These are phyloP conservation scores for Leishmania guyanensis DNA, from an alignment of 208 protist genomes.

Conservation along the genomic window DNA sequence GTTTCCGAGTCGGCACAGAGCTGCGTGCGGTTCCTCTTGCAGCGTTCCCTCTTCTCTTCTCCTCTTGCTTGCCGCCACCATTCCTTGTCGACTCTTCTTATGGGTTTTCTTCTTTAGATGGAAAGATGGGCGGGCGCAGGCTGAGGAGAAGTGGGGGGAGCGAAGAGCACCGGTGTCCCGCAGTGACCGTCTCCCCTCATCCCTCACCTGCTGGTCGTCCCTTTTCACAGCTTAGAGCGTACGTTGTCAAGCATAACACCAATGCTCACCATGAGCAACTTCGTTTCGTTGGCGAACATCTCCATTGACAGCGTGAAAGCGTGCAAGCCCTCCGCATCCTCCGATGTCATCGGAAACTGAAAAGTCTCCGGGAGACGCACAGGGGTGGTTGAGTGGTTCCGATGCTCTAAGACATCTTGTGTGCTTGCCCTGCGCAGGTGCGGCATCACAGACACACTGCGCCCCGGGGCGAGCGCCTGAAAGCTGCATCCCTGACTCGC, in stretches of 20 bases:
- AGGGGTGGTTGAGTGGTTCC: slow-evolving; percentile 5
- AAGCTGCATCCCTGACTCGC: slow-evolving; percentile 33
- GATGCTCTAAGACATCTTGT: slow-evolving; percentile 2
- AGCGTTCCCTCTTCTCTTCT: background rate
- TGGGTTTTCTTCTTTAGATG: background rate
- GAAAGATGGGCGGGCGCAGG: background rate
- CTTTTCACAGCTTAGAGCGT: slow-evolving; percentile 44
- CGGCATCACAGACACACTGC: slow-evolving; percentile 50
- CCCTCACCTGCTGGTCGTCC: background rate
- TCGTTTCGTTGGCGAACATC: slow-evolving; percentile 87
- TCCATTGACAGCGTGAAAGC: slow-evolving; percentile 74
- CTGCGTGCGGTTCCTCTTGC: background rate
- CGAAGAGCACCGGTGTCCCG: background rate
- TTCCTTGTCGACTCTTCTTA: background rate
- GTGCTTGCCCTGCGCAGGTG: slow-evolving; percentile 24
- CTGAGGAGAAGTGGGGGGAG: background rate
- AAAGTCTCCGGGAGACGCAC: slow-evolving; percentile 70
- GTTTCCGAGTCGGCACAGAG: background rate
- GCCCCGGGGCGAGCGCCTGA: slow-evolving; percentile 36
- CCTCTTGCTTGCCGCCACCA: background rate
- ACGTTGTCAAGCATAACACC: slow-evolving; percentile 71
- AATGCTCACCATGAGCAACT: slow-evolving; percentile 70
- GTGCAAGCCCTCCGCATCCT: slow-evolving; percentile 81
- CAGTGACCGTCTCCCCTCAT: background rate
- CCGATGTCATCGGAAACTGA: slow-evolving; percentile 68